phyloP scores from a whole-genome alignment of 2,329 filamentous ascomycete genomes.

The Alternaria arbusti region DNA sequence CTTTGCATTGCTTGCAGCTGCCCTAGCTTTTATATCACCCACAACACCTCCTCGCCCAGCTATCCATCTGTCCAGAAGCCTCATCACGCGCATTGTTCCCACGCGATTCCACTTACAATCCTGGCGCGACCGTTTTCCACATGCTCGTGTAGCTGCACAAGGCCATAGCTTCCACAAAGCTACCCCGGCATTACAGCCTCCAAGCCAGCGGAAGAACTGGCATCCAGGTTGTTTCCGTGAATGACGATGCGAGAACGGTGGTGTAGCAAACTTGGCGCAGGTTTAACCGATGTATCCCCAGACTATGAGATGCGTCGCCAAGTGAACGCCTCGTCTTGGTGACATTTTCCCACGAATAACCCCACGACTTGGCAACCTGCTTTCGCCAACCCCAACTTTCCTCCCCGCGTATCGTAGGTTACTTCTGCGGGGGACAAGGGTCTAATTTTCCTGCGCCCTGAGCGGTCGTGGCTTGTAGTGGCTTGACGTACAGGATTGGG shows the following conservation, averaged over 20 bases:
- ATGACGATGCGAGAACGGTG: conserved; percentile 9
- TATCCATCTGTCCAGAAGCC: neutral
- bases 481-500: neutral
- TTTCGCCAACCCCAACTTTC: neutral
- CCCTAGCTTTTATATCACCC: conserved; percentile 4
- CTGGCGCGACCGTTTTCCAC: neutral
- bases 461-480: neutral
- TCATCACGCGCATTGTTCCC: neutral
- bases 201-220: conserved; percentile 8
- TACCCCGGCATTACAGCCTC: neutral
- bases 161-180: conserved; percentile 5
- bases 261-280: conserved; percentile 12
- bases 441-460: neutral
- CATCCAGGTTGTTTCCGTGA: conserved; percentile 20
- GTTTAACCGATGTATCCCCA: conserved; percentile 4
- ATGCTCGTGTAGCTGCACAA: neutral
- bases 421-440: conserved; percentile 1
- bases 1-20: neutral
- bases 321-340: conserved; percentile 12
- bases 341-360: conserved; percentile 23
- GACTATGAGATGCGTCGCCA: conserved; percentile 9
- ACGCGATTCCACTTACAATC: neutral
- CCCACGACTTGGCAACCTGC: conserved; percentile 4
- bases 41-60: neutral
- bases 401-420: neutral